Evolutionary conservation across 2,329 filamentous ascomycete genomes (phyloP).

Genomic region (Paracorniculantispora psalliotae): DNA sequence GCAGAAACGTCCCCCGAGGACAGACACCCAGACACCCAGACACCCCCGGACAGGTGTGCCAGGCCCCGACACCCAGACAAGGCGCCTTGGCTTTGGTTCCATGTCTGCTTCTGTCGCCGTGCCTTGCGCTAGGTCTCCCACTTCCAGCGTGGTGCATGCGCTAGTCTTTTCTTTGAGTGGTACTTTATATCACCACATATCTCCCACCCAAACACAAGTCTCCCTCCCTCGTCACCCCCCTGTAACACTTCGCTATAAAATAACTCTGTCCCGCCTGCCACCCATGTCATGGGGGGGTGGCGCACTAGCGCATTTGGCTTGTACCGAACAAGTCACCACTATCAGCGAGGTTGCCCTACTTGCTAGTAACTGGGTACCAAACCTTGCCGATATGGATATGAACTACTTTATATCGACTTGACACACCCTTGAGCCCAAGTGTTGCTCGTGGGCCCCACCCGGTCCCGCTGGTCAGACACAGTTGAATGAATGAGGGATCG

Average conservation of each 20-base stretch:
- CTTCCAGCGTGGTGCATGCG: not conserved
- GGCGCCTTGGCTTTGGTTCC: slow-evolving; percentile 2
- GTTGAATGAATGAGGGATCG: slow-evolving; percentile 34
- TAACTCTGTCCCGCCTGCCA: slow-evolving; percentile 20
- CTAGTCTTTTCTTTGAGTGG: not conserved
- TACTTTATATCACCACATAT: not conserved
- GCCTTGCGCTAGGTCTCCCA: too few relatives aligned
- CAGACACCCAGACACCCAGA: not conserved
- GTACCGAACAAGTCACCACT: slow-evolving; percentile 25
- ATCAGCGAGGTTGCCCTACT: slow-evolving; percentile 15
- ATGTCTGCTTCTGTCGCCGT: not conserved
- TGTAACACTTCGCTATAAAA: not conserved
- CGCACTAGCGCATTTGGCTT: slow-evolving; percentile 24
- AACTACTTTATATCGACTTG: slow-evolving; percentile 30
- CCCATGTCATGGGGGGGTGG: slow-evolving; percentile 28
- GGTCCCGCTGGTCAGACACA: slow-evolving; percentile 35
- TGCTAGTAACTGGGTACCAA: not conserved
- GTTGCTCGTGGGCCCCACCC: slow-evolving; percentile 31
- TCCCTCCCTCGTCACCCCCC: not conserved
- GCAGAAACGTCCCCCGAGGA: slow-evolving; percentile 33
- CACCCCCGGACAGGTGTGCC: not conserved
- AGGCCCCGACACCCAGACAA: not conserved
- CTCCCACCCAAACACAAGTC: too few relatives aligned
- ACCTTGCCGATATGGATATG: slow-evolving; percentile 13
- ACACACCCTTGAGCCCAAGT: slow-evolving; percentile 26